Conservation (phyloP, 2,329 filamentous ascomycete genomes). For the Phaeomoniella chlamydospora region DNA sequence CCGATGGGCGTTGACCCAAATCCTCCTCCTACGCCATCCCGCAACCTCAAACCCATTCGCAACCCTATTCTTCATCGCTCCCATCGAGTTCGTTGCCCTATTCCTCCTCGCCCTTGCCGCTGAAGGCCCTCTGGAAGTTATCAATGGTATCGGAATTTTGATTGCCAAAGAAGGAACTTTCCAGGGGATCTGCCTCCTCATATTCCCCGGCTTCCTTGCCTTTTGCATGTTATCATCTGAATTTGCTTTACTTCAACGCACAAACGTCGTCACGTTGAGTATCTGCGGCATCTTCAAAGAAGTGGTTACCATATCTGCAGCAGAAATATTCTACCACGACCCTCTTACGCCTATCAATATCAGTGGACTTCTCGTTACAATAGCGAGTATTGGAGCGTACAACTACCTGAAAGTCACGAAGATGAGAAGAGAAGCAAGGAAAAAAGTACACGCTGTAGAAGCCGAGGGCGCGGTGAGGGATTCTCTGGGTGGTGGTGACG, state of each 20-base stretch:
- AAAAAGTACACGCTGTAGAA: conserved; percentile 18
- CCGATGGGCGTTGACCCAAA: conserved; percentile 96
- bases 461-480: conserved; percentile 7
- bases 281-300: conserved; percentile 99
- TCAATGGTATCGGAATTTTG: conserved; percentile 50
- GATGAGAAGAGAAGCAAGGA: conserved; percentile 64
- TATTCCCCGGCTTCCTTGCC: conserved; percentile 82
- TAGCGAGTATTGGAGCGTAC: conserved; percentile 73
- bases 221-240: conserved; percentile 96
- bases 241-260: conserved; percentile 87
- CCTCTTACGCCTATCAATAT: conserved; percentile 77
- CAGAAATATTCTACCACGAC: conserved; percentile 79
- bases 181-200: conserved; percentile 54
- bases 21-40: conserved; percentile 81
- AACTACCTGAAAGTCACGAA: conserved; percentile 88
- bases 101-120: conserved; percentile 70
- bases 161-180: conserved; percentile 52
- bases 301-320: conserved; percentile 85
- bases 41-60: conserved; percentile 94
- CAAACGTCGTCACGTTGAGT: conserved; percentile 85
- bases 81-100: conserved; percentile 83
- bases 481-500: conserved; percentile 9
- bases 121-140: conserved; percentile 60
- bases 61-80: conserved; percentile 93
- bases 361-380: conserved; percentile 73